These are phyloP conservation scores for Parafenestella ontariensis DNA, from an alignment of 2,329 filamentous ascomycete genomes.

Conservation along the genomic window DNA sequence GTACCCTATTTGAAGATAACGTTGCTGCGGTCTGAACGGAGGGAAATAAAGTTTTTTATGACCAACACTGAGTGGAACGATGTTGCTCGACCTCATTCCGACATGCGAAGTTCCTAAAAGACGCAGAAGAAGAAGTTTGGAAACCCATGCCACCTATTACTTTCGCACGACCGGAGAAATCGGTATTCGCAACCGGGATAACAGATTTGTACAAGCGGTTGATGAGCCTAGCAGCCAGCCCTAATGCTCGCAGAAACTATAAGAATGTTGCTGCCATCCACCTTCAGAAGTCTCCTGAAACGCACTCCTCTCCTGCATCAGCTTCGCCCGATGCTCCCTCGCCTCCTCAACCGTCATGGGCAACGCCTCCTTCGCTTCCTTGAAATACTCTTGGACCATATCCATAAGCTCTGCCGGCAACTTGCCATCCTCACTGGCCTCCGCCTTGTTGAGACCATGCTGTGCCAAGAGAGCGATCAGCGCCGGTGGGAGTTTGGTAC, in stretches of 20 bases:
- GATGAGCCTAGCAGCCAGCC: no score
- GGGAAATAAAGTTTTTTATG: no score
- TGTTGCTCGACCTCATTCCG: no score
- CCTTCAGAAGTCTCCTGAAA: not conserved
- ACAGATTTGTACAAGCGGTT: no score
- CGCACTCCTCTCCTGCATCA: conserved; percentile 15
- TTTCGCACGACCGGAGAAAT: no score
- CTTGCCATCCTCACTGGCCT: not conserved
- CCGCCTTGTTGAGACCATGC: not conserved
- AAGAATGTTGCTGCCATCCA: conserved; percentile 11
- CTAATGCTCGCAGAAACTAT: conserved; percentile 18
- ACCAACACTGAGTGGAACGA: no score
- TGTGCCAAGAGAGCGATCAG: conserved; percentile 18
- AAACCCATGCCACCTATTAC: no score
- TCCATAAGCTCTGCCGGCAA: conserved; percentile 26
- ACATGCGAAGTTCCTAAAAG: no score
- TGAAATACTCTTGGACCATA: conserved; percentile 15
- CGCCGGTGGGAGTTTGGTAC: conserved; percentile 22
- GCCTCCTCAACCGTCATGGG: conserved; percentile 29
- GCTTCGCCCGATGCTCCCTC: conserved; percentile 12
- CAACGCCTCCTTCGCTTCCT: conserved; percentile 1
- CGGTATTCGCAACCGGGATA: no score
- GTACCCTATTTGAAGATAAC: no score
- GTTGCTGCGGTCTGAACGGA: no score
- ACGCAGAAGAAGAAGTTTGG: no score